Base-by-base conservation (phyloP, 768 basidiomycete species). In the Thelephora ganbajun region DNA sequence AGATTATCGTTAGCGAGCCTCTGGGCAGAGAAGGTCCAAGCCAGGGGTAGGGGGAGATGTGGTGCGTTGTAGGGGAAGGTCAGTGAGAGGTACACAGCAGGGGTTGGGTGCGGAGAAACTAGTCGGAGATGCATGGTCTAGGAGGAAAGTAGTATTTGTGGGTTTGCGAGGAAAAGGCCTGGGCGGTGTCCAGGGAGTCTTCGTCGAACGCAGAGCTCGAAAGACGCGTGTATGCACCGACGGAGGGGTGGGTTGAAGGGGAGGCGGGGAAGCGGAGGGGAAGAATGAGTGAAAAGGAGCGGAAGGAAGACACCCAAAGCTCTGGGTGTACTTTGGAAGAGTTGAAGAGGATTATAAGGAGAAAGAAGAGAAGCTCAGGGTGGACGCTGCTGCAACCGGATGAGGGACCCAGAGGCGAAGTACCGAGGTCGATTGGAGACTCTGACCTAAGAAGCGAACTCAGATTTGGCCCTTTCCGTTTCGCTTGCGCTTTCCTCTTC, bases 81-180 rank as follows among this genome's bases (percentile, higher is more conserved):
- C 39, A 83, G 59, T 2, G 68, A 71, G 60, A 81, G 80, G 54
- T 79, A 67, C 50, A 85, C 72, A 36, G 72, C 69, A 11, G 78
- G 71, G 36, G 71, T 65, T 3, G 68, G 63, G 2, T 64, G 54
- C 3, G 67, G 62, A 19, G 69, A 67, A 26, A 67, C 45, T 50
- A 83, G 73, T 58, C 70, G 70, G 57, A 83, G 72, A 55, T 76
- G 63, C 81, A 83, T 83, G 51, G 49, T 53, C 52, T 33, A 12
- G 36, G 11, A 12, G 22, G 47, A 53, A 4, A 18, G n/a, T 48
- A 43, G 36, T 14, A 37, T 14, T 37, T 37, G 36, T 11, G 14
- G 39, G 14, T 9, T 18, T 41, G 22, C 16, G 14, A 41, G 12
- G 12, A 41, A 22, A 22, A 14, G 16, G 39, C 39, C 14, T 14